Base-by-base conservation (phyloP, 75 land plant species). In the Selaginella tamariscina region DNA sequence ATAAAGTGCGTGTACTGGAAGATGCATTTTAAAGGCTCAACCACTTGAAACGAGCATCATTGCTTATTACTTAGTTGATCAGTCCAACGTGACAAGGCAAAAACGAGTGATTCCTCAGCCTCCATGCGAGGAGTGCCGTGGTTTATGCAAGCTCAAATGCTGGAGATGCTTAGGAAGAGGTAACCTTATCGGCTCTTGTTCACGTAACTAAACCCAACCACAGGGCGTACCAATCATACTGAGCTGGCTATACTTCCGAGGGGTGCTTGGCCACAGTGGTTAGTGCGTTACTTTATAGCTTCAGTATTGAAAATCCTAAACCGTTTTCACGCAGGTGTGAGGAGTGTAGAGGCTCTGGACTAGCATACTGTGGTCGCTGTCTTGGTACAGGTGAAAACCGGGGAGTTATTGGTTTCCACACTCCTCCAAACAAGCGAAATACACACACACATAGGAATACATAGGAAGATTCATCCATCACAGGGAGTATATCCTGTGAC, bases 241-340 rank as follows among this genome's bases (percentile, higher is more conserved):
- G 71, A 88, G 59, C 65, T 76, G 28, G 70, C 65, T 27, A 85
- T 91, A 85, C 85, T 91, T 71, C 97, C 97, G 1, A 88, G 71
- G 70, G 97, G 97, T 30, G 89, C 83, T 65, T 91, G 97, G 97
- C 97, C 97, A 20, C 80, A 84, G 79, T 91, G 97, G 97, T 88
- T 68, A 65, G 75, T 39, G 5, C 49, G 5, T 15, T 15, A 15
- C 49, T 39, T 5, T 5, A 39, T 39, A 5, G 15, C 15, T 15
- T 5, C 49, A 15, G 15, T 39, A 5, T 5, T 39, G 49, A 15
- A 5, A 5, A 5, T 39, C 15, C 49, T 39, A 5, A 5, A 5
- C 67, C 23, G n/a, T 32, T 62, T 20, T 11, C 30, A 60, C 49
- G 30, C 75, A 88, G 91, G 91, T 91, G 96, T 67, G 71, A 68